These are phyloP conservation scores for Lipomyces lipofer DNA, from an alignment of 805 yeast genomes.

Conservation along the genomic window DNA sequence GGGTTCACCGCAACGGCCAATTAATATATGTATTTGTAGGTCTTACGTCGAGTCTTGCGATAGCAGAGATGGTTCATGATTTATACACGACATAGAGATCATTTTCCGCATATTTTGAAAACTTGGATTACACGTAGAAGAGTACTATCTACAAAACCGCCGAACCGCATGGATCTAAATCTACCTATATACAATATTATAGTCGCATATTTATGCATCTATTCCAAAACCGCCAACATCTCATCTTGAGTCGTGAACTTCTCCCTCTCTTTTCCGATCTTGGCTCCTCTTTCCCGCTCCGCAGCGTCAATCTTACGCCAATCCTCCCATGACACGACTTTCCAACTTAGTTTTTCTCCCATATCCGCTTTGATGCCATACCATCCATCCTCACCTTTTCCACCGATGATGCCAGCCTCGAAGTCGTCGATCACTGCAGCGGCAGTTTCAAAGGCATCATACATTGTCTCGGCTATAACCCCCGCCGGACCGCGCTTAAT, in stretches of 20 bases:
- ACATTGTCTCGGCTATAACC: conserved; percentile 87
- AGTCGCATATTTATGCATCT: background rate
- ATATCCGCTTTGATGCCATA: conserved; percentile 34
- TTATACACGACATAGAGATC: conserved; percentile 18
- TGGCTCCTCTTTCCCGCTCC: conserved; percentile 54
- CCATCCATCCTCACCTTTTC: conserved; percentile 35
- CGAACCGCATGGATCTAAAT: background rate
- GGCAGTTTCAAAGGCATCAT: conserved; percentile 76
- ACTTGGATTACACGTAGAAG: no score
- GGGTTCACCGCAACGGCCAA: no score
- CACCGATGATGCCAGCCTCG: conserved; percentile 16
- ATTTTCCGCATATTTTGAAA: background rate
- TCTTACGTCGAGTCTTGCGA: conserved; percentile 77
- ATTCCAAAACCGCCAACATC: conserved; percentile 45
- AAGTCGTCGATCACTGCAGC: conserved; percentile 60
- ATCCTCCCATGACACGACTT: conserved; percentile 58
- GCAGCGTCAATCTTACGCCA: conserved; percentile 61
- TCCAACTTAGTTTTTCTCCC: conserved; percentile 11
- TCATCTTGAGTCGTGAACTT: conserved; percentile 53
- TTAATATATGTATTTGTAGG: conserved; percentile 45
- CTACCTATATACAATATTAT: background rate
- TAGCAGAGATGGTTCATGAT: conserved; percentile 66
- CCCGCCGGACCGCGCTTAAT: conserved; percentile 83
- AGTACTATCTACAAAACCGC: no score
- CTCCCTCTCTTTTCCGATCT: conserved; percentile 54